These are phyloP conservation scores for Pseudopyricularia javanii DNA, from an alignment of 2,329 filamentous ascomycete species.

Conservation along the genomic window DNA sequence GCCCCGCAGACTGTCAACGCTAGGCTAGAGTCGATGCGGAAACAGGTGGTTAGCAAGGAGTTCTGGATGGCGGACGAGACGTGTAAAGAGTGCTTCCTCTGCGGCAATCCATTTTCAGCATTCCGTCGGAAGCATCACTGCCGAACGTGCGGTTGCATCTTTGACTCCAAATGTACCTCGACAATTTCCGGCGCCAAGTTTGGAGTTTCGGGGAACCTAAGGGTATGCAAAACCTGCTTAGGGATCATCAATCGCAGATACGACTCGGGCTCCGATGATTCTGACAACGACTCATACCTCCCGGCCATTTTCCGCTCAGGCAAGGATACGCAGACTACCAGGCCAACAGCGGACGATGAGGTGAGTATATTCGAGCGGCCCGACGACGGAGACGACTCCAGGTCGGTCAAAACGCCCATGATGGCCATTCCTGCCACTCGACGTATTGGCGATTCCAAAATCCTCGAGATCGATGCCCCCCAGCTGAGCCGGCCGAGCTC, in stretches of 20 bases:
- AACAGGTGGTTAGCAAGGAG: conserved; percentile 82
- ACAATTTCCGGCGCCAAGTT: conserved; percentile 83
- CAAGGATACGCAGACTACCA: conserved; percentile 24
- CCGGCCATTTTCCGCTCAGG: conserved; percentile 48
- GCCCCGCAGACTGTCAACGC: conserved; percentile 47
- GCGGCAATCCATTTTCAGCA: conserved; percentile 79
- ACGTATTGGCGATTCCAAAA: conserved; percentile 62
- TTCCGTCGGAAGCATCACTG: conserved; percentile 97
- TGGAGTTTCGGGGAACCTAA: conserved; percentile 69
- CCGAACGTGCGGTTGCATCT: conserved; percentile 93
- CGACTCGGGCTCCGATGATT: conserved; percentile 79
- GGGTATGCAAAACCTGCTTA: conserved; percentile 89
- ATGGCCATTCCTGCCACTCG: conserved; percentile 59
- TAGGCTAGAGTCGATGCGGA: conserved; percentile 60
- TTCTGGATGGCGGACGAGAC: conserved; percentile 99
- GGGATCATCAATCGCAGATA: conserved; percentile 82
- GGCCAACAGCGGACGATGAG: conserved; percentile 26
- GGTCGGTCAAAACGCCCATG: conserved; percentile 53
- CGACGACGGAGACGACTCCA: conserved; percentile 31
- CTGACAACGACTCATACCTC: conserved; percentile 62
- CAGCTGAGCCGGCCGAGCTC: conserved; percentile 85
- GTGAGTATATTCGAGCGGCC: conserved; percentile 25
- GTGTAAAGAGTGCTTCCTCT: conserved; percentile 92
- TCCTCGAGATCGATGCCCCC: conserved; percentile 80
- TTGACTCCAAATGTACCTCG: conserved; percentile 90